phyloP scores from a whole-genome alignment of 495 filamentous ascomycete genomes.

The Aspergillus steynii region DNA sequence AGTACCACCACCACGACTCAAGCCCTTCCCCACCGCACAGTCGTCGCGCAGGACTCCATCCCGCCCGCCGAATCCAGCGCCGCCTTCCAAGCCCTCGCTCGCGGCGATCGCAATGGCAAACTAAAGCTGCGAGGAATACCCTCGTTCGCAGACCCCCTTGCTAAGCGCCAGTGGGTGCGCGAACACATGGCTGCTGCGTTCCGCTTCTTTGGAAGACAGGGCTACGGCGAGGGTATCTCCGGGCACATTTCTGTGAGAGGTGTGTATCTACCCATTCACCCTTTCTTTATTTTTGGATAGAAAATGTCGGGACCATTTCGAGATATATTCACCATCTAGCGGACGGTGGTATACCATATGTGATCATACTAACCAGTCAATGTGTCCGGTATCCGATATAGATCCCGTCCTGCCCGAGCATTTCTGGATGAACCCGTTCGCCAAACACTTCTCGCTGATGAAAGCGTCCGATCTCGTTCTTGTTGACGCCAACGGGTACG shows the following conservation, averaged over 20 bases:
- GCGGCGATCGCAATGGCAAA: conserved; percentile 39
- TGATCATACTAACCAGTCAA: neutral
- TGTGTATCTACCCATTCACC: conserved; percentile 11
- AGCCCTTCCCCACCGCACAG: neutral
- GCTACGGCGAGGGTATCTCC: conserved; percentile 70
- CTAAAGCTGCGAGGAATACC: conserved; percentile 57
- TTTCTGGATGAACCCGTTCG: conserved; percentile 70
- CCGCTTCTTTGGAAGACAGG: conserved; percentile 66
- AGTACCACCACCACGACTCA: neutral
- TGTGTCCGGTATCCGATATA: conserved; percentile 2
- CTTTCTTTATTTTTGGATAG: neutral
- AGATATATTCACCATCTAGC: neutral
- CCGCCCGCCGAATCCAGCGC: neutral
- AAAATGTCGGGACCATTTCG: neutral
- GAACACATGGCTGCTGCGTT: conserved; percentile 74
- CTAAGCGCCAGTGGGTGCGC: conserved; percentile 67
- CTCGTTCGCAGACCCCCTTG: conserved; percentile 56
- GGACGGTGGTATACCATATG: neutral
- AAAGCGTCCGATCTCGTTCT: conserved; percentile 52
- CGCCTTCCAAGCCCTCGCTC: conserved; percentile 40
- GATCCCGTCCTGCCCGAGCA: conserved; percentile 50
- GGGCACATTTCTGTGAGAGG: conserved; percentile 60
- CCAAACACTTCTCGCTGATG: conserved; percentile 57
- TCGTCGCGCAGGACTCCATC: neutral
- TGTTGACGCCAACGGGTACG: conserved; percentile 48